phyloP scores from a whole-genome alignment of 2,329 filamentous ascomycete genomes.

The Zopfia rhizophila region DNA sequence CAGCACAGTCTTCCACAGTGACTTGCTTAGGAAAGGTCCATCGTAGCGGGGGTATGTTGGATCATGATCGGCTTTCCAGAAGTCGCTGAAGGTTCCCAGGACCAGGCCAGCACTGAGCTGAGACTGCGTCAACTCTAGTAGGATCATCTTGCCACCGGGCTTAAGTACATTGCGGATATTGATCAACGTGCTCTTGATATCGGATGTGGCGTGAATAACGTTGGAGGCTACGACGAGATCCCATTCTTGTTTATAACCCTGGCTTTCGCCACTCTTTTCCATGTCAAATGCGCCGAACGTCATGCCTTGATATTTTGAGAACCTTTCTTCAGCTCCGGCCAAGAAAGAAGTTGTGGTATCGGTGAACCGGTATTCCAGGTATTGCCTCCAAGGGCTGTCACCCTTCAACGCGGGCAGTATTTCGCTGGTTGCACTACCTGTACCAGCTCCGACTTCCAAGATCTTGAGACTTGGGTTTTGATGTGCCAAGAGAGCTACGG shows the following conservation, averaged over 20 bases:
- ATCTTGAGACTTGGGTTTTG: too few species aligned
- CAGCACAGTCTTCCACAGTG: too few species aligned
- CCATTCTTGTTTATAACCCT: not conserved
- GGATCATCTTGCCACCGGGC: not conserved
- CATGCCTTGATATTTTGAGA: not conserved
- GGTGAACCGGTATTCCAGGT: not conserved
- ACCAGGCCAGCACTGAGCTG: not conserved
- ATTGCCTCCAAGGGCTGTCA: too few species aligned
- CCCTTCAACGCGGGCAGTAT: too few species aligned
- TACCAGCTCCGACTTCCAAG: constrained; percentile 12
- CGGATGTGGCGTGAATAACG: too few species aligned
- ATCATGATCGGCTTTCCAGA: too few species aligned
- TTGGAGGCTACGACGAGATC: too few species aligned
- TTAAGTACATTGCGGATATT: not conserved
- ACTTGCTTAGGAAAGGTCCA: too few species aligned
- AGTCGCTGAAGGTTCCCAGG: not conserved
- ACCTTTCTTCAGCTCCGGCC: not conserved
- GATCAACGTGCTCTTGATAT: not conserved
- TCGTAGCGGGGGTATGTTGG: too few species aligned
- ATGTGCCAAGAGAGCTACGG: too few species aligned
- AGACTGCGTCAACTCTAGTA: not conserved
- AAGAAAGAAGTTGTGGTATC: not conserved
- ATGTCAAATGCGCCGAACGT: not conserved
- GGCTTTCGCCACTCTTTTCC: not conserved
- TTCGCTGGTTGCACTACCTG: constrained; percentile 2